Evolutionary conservation across 768 basidiomycete genomes (phyloP).

Genomic region (Sistotremastrum niveocremeum): DNA sequence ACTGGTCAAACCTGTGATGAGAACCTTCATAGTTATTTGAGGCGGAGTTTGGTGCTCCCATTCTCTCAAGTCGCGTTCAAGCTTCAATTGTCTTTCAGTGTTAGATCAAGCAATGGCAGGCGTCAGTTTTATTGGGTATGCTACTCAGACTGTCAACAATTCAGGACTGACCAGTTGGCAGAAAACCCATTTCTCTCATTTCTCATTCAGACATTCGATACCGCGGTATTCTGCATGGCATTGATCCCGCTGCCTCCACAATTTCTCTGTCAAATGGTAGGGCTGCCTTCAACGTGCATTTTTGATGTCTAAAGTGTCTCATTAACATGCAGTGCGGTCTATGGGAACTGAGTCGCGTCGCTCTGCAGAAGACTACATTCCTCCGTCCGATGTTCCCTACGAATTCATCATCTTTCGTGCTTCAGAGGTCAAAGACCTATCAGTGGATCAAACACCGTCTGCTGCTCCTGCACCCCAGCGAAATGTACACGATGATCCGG

Average conservation of each 20-base stretch:
- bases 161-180: constrained; percentile 13
- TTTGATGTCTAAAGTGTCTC: not conserved
- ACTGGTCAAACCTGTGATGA: constrained; percentile 4
- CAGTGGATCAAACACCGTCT: constrained; percentile 52
- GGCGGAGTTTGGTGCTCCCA: no score
- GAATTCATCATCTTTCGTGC: constrained; percentile 87
- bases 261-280: constrained; percentile 80
- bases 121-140: no score
- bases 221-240: constrained; percentile 74
- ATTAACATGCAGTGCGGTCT: constrained; percentile 42
- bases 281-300: constrained; percentile 6
- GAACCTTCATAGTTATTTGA: constrained; percentile 1
- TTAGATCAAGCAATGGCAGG: no score
- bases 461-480: constrained; percentile 25
- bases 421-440: constrained; percentile 80
- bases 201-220: constrained; percentile 88
- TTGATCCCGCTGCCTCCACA: constrained; percentile 74
- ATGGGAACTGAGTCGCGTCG: constrained; percentile 82
- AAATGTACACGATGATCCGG: constrained; percentile 73
- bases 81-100: no score
- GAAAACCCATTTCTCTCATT: constrained; percentile 81
- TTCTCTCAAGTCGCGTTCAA: no score
- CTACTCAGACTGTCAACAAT: no score
- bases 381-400: constrained; percentile 73
- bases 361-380: constrained; percentile 70